Evolutionary conservation across 495 filamentous ascomycete species (phyloP).

Genomic region (Neurospora sp.): DNA sequence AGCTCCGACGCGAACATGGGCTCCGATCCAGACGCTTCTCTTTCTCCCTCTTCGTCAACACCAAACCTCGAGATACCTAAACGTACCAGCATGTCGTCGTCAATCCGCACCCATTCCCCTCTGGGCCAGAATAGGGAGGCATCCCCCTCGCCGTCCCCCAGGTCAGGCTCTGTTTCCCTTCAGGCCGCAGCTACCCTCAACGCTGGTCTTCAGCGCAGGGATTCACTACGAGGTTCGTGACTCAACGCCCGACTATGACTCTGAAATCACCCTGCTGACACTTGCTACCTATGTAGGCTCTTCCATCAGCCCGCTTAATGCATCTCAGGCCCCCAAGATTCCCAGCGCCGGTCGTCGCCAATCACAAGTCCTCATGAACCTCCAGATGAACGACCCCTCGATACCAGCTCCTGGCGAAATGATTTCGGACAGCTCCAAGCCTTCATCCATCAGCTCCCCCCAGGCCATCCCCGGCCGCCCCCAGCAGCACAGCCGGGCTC

Average conservation of each 20-base stretch:
- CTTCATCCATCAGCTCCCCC: conserved; percentile 41
- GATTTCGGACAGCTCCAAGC: conserved; percentile 33
- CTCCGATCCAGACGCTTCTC: not conserved
- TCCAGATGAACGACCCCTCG: conserved; percentile 60
- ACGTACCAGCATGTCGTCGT: conserved; percentile 19
- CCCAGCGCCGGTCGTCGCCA: conserved; percentile 51
- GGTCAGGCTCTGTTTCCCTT: conserved; percentile 52
- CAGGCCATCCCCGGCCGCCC: conserved; percentile 48
- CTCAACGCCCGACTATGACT: conserved; percentile 4
- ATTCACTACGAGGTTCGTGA: conserved; percentile 42
- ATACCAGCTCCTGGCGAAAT: conserved; percentile 55
- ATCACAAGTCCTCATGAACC: conserved; percentile 61
- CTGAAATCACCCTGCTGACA: conserved; percentile 7
- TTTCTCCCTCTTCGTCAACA: conserved; percentile 13
- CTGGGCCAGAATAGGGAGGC: conserved; percentile 17
- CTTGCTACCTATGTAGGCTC: conserved; percentile 28
- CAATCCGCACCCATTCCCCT: conserved; percentile 34
- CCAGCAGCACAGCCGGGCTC: conserved; percentile 52
- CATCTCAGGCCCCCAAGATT: conserved; percentile 41
- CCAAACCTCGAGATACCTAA: conserved; percentile 6
- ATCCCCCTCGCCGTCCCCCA: conserved; percentile 43
- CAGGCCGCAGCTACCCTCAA: conserved; percentile 62
- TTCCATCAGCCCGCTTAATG: conserved; percentile 38
- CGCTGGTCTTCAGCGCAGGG: conserved; percentile 55
- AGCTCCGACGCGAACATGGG: not conserved